These are phyloP conservation scores for Pilatotrama ljubarskyi DNA, from an alignment of 768 basidiomycete species.

Conservation along the genomic window DNA sequence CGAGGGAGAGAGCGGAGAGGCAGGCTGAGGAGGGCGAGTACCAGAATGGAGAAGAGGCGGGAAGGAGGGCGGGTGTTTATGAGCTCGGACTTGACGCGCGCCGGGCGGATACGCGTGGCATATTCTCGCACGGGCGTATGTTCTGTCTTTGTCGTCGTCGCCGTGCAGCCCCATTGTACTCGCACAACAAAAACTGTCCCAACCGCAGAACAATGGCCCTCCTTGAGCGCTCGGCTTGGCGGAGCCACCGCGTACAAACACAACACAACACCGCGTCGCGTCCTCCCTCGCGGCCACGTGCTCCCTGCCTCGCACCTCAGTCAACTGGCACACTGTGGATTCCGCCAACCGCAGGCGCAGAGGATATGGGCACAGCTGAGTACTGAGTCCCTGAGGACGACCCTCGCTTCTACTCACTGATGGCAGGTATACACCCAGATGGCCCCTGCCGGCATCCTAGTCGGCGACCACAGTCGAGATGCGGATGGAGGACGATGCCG, in stretches of 20 bases:
- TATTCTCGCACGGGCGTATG: slow-evolving; percentile 6
- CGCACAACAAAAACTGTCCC: slow-evolving; percentile 15
- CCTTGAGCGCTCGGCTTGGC: neutral
- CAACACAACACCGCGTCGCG: neutral
- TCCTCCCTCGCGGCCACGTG: neutral
- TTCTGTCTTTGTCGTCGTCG: slow-evolving; percentile 8
- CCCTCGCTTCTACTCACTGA: too few relatives aligned
- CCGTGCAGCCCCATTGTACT: slow-evolving; percentile 14
- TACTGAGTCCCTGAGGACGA: too few relatives aligned
- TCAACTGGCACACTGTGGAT: too few relatives aligned
- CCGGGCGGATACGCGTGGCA: neutral
- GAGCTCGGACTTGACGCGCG: slow-evolving; percentile 9
- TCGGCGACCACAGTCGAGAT: too few relatives aligned
- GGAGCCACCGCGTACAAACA: slow-evolving; percentile 20
- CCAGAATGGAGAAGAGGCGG: slow-evolving; percentile 17
- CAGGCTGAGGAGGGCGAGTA: slow-evolving; percentile 4
- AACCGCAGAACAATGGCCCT: slow-evolving; percentile 15
- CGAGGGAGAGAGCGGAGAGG: slow-evolving; percentile 8
- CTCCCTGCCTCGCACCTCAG: too few relatives aligned
- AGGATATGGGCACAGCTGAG: too few relatives aligned
- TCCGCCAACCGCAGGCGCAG: too few relatives aligned
- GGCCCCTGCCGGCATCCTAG: too few relatives aligned
- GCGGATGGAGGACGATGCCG: too few relatives aligned
- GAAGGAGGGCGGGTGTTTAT: slow-evolving; percentile 6
- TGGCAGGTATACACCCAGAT: too few relatives aligned